phyloP scores from a whole-genome alignment of 2,329 filamentous ascomycete genomes.

The Stemphylium beticola region DNA sequence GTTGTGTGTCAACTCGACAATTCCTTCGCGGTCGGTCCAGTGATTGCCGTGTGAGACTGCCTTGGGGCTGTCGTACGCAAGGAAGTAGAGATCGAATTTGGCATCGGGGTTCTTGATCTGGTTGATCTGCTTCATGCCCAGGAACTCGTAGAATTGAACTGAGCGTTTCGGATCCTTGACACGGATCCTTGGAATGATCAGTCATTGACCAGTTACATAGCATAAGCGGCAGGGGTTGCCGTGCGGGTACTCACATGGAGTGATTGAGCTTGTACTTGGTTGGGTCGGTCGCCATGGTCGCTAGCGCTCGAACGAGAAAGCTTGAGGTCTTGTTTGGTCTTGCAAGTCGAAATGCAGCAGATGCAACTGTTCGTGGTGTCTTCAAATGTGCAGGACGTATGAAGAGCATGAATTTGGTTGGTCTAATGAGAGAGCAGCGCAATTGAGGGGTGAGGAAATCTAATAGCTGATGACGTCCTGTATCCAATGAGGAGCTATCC shows the following conservation, averaged over 20 bases:
- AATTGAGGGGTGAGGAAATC: constrained; percentile 26
- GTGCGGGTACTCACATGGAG: constrained; percentile 52
- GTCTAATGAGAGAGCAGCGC: not conserved
- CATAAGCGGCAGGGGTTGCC: constrained; percentile 1
- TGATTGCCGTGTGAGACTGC: constrained; percentile 76
- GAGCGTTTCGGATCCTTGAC: constrained; percentile 87
- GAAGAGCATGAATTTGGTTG: constrained; percentile 33
- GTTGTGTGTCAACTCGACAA: constrained; percentile 84
- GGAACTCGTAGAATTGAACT: constrained; percentile 92
- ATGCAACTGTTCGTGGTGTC: constrained; percentile 9
- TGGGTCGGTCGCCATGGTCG: constrained; percentile 64
- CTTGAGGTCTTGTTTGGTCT: constrained; percentile 17
- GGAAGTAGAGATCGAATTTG: constrained; percentile 96
- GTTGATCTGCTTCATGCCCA: constrained; percentile 84
- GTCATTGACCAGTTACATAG: constrained; percentile 7
- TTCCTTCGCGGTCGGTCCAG: constrained; percentile 82
- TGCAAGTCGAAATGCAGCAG: constrained; percentile 12
- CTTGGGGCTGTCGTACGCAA: constrained; percentile 81
- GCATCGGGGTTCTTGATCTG: constrained; percentile 82
- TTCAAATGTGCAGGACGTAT: constrained; percentile 21
- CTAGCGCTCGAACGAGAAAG: constrained; percentile 36
- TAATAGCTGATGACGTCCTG: constrained; percentile 36
- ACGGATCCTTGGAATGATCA: constrained; percentile 59
- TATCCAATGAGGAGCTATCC: constrained; percentile 14
- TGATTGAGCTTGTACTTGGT: constrained; percentile 71